These are phyloP conservation scores for Coemansia sp. DNA, from an alignment of 371 early-diverging fungal species.

Conservation along the genomic window DNA sequence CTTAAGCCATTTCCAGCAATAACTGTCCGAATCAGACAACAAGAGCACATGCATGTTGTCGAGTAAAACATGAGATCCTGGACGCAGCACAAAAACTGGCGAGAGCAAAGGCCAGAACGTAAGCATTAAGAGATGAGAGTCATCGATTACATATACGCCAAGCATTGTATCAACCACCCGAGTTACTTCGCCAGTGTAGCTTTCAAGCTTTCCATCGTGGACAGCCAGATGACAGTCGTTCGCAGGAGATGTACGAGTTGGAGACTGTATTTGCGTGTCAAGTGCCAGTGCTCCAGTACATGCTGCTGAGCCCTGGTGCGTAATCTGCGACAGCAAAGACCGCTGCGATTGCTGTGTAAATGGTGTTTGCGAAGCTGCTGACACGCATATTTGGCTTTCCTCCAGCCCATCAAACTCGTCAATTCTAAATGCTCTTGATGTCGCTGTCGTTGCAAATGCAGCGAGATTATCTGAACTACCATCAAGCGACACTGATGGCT, in stretches of 20 bases:
- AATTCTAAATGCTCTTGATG: constrained; percentile 20
- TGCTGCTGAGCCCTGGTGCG: constrained; percentile 1
- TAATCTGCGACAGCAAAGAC: constrained; percentile 26
- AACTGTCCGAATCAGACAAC: constrained; percentile 22
- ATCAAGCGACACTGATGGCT: not conserved
- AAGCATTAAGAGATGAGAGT: constrained; percentile 30
- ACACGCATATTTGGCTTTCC: constrained; percentile 13
- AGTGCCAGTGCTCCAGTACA: not conserved
- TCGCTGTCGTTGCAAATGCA: constrained; percentile 13
- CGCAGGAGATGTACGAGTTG: not conserved
- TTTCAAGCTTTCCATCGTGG: constrained; percentile 21
- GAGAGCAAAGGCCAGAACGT: constrained; percentile 38
- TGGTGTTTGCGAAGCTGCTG: constrained; percentile 5
- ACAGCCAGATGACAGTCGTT: constrained; percentile 20
- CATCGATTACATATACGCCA: constrained; percentile 38
- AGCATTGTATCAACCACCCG: constrained; percentile 28
- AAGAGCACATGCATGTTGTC: constrained; percentile 37
- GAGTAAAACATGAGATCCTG: constrained; percentile 34
- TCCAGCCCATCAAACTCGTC: constrained; percentile 36
- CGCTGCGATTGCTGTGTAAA: constrained; percentile 33
- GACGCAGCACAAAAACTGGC: constrained; percentile 26
- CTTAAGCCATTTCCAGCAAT: constrained; percentile 37
- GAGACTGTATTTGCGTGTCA: not conserved
- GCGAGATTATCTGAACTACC: not conserved
- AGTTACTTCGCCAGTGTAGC: constrained; percentile 39